phyloP scores from a whole-genome alignment of 495 filamentous ascomycete genomes.

The Physcia stellaris region DNA sequence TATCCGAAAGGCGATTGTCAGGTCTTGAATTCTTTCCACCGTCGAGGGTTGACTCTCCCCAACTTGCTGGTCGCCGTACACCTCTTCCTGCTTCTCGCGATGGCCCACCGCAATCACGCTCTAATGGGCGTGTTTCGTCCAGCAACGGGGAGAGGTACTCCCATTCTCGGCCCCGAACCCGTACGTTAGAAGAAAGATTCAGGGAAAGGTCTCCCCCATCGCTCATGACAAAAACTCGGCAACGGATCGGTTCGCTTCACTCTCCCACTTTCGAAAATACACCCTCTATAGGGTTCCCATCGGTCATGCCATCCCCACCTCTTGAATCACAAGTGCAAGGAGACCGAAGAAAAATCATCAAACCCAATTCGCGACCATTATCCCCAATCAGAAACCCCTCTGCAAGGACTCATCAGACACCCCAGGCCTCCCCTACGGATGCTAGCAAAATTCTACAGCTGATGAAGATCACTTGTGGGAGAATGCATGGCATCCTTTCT shows the following conservation, averaged over 20 bases:
- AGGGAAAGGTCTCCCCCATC: conserved; percentile 28
- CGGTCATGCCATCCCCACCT: conserved; percentile 31
- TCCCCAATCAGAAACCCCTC: conserved; percentile 20
- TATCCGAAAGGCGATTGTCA: conserved; percentile 8
- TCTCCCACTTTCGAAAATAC: conserved; percentile 20
- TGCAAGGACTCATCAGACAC: conserved; percentile 30
- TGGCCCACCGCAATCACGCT: conserved; percentile 20
- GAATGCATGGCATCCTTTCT: conserved; percentile 40
- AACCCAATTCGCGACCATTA: conserved; percentile 24
- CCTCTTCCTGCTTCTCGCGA: conserved; percentile 23
- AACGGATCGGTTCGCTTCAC: conserved; percentile 30
- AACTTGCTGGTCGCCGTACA: conserved; percentile 24
- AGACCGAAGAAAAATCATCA: conserved; percentile 32
- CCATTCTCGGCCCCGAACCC: conserved; percentile 35
- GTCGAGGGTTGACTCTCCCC: conserved; percentile 29
- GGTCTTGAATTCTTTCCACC: conserved; percentile 25
- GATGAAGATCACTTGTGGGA: conserved; percentile 44
- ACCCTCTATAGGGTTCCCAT: conserved; percentile 37
- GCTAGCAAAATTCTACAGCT: conserved; percentile 37
- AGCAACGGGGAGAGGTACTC: conserved; percentile 5
- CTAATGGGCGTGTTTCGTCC: conserved; percentile 18
- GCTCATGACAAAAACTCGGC: conserved; percentile 23
- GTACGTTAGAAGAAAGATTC: conserved; percentile 34
- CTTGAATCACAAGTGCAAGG: conserved; percentile 14
- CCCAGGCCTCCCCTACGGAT: conserved; percentile 40